phyloP scores from a whole-genome alignment of 2,329 filamentous ascomycete genomes.

The Curvularia lunata region DNA sequence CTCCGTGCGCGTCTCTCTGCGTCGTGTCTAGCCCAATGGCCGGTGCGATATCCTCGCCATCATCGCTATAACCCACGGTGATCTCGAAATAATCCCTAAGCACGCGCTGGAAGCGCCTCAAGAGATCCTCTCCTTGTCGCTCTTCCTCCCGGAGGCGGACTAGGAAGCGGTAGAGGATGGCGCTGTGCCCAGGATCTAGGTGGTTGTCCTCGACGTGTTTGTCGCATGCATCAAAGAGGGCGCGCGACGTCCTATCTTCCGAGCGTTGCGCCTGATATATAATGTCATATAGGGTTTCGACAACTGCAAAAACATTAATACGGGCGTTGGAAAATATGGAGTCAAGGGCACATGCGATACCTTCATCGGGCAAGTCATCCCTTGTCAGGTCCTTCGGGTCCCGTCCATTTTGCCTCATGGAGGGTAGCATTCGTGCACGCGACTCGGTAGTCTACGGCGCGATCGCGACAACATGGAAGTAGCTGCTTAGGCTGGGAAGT shows the following conservation, averaged over 20 bases:
- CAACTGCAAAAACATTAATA: constrained; percentile 62
- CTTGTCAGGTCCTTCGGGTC: constrained; percentile 51
- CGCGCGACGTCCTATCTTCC: constrained; percentile 69
- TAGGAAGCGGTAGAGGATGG: constrained; percentile 76
- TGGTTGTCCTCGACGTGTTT: constrained; percentile 73
- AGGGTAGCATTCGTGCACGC: constrained; percentile 52
- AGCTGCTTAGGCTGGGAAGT: constrained; percentile 5
- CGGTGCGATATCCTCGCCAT: constrained; percentile 45
- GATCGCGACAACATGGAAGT: constrained; percentile 50
- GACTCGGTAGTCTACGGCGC: constrained; percentile 47
- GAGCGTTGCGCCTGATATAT: constrained; percentile 73
- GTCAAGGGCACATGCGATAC: constrained; percentile 29
- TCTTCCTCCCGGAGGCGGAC: constrained; percentile 66
- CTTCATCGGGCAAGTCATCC: constrained; percentile 41
- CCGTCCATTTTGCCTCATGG: constrained; percentile 46
- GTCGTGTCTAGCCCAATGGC: constrained; percentile 41
- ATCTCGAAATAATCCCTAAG: constrained; percentile 62
- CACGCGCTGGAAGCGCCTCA: constrained; percentile 73
- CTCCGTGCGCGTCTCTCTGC: constrained; percentile 31
- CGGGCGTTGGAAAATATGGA: not conserved
- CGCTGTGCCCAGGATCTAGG: constrained; percentile 74
- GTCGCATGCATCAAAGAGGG: constrained; percentile 83
- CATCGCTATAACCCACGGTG: constrained; percentile 66
- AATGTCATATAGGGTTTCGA: constrained; percentile 78
- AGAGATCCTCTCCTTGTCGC: constrained; percentile 54